Percentiles rank a stretch among this genome's conserved stretches.
Evolutionary conservation across 768 basidiomycete species (phyloP).

Genomic region (Lentinus brumalis): DNA sequence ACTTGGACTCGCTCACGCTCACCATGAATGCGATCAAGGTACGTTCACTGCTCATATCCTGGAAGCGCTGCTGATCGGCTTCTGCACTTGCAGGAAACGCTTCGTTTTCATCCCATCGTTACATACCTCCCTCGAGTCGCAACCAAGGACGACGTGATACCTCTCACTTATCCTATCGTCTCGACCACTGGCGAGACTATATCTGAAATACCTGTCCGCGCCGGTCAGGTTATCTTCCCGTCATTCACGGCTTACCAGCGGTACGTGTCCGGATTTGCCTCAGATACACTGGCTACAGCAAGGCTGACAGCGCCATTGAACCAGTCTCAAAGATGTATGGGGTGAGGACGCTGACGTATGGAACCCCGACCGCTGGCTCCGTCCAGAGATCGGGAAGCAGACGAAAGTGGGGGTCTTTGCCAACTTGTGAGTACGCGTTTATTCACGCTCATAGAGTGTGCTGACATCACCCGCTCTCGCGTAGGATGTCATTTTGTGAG

Average conservation of each 20-base stretch:
- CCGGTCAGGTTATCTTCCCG: conserved; percentile 5
- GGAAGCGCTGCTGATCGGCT: background rate
- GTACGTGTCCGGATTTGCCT: background rate
- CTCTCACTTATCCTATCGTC: conserved; percentile 14
- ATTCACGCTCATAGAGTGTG: background rate
- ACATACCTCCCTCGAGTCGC: conserved; percentile 22
- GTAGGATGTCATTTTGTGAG: conserved; percentile 16
- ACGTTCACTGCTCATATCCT: background rate
- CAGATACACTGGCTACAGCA: too few relatives aligned
- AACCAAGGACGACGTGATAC: conserved; percentile 26
- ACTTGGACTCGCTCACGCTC: conserved; percentile 1
- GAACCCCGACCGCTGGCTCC: conserved; percentile 15
- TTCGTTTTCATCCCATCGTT: conserved; percentile 25
- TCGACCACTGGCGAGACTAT: conserved; percentile 5
- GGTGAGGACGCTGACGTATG: conserved; percentile 16
- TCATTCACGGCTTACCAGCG: conserved; percentile 12
- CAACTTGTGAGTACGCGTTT: conserved; percentile 9
- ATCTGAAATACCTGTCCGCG: conserved; percentile 7
- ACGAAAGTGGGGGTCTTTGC: conserved; percentile 16
- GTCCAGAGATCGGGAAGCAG: conserved; percentile 9
- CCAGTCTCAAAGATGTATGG: conserved; percentile 6
- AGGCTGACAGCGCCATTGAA: conserved; percentile 2
- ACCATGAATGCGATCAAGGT: conserved; percentile 18
- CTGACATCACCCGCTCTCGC: too few relatives aligned
- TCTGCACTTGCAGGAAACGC: conserved; percentile 17